Conservation (phyloP, 176 grass and related monocot species). For the Musa troglodytarum region DNA sequence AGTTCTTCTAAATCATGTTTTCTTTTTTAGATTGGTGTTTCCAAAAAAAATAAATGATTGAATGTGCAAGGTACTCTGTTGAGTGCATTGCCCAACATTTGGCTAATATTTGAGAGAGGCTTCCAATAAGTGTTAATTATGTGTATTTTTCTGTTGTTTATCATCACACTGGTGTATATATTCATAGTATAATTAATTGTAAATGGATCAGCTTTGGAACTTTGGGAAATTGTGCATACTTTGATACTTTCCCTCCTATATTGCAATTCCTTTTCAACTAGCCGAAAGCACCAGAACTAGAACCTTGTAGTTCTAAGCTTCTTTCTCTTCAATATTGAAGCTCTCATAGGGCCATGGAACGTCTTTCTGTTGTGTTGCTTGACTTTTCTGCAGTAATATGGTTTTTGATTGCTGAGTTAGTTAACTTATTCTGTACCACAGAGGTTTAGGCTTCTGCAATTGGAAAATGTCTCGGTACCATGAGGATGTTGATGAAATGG, state of each 20-base stretch:
- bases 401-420: neutral
- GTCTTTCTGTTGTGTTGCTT: neutral
- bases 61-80: neutral
- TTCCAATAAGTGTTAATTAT: neutral
- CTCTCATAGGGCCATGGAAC: neutral
- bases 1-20: too few species aligned
- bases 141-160: neutral
- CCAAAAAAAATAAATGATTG: neutral
- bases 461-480: neutral
- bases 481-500: conserved; percentile 37
- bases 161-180: neutral
- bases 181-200: too few species aligned
- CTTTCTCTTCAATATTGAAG: neutral
- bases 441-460: neutral
- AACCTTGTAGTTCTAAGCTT: neutral
- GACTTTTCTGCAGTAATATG: neutral
- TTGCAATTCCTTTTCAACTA: neutral
- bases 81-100: neutral
- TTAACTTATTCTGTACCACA: neutral
- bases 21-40: too few species aligned
- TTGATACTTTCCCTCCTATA: neutral
- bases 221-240: too few species aligned
- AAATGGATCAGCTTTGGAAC: too few species aligned
- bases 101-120: neutral
- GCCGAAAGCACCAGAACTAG: neutral